These are phyloP conservation scores for Leccinum longicurvipes DNA, from an alignment of 768 basidiomycete genomes.

Conservation along the genomic window DNA sequence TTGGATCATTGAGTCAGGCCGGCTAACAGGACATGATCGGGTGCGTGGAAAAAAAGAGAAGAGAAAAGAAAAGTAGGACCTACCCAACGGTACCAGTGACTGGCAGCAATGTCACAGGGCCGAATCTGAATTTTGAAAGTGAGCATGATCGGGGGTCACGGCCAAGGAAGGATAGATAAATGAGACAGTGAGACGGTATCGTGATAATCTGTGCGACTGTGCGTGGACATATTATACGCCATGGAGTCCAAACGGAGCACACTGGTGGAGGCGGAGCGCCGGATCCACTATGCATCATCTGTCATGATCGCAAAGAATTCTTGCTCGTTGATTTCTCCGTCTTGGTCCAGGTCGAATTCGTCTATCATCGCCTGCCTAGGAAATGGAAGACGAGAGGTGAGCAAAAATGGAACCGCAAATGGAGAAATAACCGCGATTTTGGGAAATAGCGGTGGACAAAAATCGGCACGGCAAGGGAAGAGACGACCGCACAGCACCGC, in stretches of 20 bases:
- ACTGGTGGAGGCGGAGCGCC: neutral
- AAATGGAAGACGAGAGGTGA: conserved; percentile 29
- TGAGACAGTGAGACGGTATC: conserved; percentile 3
- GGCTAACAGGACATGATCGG: conserved; percentile 12
- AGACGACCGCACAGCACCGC: conserved; percentile 17
- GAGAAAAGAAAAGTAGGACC: neutral
- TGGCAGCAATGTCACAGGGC: neutral
- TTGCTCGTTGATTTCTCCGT: conserved; percentile 94
- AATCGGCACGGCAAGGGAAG: conserved; percentile 14
- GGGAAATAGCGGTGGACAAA: conserved; percentile 27
- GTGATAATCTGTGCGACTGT: conserved; percentile 10
- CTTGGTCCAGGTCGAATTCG: conserved; percentile 98
- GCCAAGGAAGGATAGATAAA: conserved; percentile 15
- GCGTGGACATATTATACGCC: neutral
- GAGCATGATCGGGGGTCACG: conserved; percentile 22
- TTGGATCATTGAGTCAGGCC: conserved; percentile 15
- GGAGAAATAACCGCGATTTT: conserved; percentile 11
- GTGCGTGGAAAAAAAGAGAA: conserved; percentile 14
- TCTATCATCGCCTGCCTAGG: conserved; percentile 99
- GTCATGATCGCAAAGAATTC: conserved; percentile 98
- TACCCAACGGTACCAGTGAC: neutral
- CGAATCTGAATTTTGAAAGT: neutral
- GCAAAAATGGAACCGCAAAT: conserved; percentile 26
- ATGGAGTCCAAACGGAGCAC: neutral
- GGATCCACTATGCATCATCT: conserved; percentile 71